phyloP scores from a whole-genome alignment of 371 early-diverging fungal genomes.

The Apophysomyces trapeziformis region DNA sequence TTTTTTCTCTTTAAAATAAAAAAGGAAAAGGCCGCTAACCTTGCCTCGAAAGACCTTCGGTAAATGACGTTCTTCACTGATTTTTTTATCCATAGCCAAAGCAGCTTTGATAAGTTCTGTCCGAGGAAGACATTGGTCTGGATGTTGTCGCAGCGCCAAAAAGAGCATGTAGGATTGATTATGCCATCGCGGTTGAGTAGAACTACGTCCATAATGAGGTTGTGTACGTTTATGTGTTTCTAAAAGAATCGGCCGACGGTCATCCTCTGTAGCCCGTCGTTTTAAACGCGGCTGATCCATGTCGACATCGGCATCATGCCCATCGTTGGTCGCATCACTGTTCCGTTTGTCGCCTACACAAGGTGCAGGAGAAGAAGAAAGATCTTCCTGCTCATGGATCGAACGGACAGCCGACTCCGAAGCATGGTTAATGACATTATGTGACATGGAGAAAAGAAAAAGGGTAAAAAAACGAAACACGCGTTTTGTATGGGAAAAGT shows the following conservation, averaged over 20 bases:
- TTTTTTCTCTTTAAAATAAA: slow-evolving; percentile 11
- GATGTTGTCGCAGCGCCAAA: slow-evolving; percentile 64
- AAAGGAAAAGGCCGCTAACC: slow-evolving; percentile 36
- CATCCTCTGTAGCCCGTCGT: slow-evolving; percentile 8
- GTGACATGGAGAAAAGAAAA: too few species aligned
- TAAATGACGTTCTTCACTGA: slow-evolving; percentile 67
- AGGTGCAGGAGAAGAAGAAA: not conserved
- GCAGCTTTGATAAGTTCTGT: slow-evolving; percentile 73
- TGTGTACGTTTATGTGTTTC: slow-evolving; percentile 19
- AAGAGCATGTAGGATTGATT: slow-evolving; percentile 84
- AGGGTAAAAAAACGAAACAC: too few species aligned
- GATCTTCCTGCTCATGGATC: not conserved
- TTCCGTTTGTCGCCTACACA: not conserved
- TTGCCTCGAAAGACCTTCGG: slow-evolving; percentile 83
- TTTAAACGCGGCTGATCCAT: not conserved
- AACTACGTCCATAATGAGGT: slow-evolving; percentile 15
- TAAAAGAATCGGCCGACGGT: slow-evolving; percentile 4
- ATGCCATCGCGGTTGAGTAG: slow-evolving; percentile 78
- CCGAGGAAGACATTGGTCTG: slow-evolving; percentile 64
- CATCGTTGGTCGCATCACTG: not conserved
- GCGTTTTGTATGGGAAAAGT: too few species aligned
- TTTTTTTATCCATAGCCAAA: slow-evolving; percentile 70
- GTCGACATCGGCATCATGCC: too few species aligned
- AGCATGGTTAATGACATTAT: not conserved
- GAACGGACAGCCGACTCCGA: not conserved